Evolutionary conservation across 192 early-diverging fungal genomes (phyloP).

Genomic region (Coemansia sp.): DNA sequence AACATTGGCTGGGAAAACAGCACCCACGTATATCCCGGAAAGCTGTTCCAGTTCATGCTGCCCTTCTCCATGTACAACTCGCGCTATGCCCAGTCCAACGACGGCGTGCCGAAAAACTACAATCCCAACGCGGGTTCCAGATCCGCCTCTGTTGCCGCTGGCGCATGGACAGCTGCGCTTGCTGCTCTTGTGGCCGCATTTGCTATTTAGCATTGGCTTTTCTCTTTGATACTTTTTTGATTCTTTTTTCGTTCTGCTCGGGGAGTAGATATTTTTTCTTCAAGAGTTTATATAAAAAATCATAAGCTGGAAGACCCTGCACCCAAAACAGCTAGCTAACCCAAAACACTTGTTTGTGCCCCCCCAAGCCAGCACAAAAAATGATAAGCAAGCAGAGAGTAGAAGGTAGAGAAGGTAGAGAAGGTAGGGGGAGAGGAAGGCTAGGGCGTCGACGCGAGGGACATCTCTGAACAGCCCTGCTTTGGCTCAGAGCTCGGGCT

Average conservation of each 20-base stretch:
- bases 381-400: no score
- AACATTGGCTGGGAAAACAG: slow-evolving; percentile 54
- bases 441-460: no score
- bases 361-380: no score
- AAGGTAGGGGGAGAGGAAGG: no score
- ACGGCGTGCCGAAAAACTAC: slow-evolving; percentile 51
- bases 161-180: slow-evolving; percentile 13
- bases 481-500: not conserved
- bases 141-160: slow-evolving; percentile 12
- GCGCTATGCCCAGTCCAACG: slow-evolving; percentile 50
- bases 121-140: slow-evolving; percentile 46
- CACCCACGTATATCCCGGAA: slow-evolving; percentile 44
- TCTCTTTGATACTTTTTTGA: not conserved
- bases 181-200: slow-evolving; percentile 8
- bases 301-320: not conserved
- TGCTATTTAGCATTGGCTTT: not conserved
- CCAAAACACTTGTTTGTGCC: no score
- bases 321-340: not conserved
- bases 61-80: slow-evolving; percentile 56
- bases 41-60: slow-evolving; percentile 54
- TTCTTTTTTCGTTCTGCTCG: not conserved
- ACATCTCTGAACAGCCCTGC: no score
- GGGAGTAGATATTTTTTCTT: not conserved
- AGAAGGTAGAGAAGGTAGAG: no score
- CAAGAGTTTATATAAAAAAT: not conserved